phyloP scores from a whole-genome alignment of 2,329 filamentous ascomycete species.

The Sporothrix protearum region DNA sequence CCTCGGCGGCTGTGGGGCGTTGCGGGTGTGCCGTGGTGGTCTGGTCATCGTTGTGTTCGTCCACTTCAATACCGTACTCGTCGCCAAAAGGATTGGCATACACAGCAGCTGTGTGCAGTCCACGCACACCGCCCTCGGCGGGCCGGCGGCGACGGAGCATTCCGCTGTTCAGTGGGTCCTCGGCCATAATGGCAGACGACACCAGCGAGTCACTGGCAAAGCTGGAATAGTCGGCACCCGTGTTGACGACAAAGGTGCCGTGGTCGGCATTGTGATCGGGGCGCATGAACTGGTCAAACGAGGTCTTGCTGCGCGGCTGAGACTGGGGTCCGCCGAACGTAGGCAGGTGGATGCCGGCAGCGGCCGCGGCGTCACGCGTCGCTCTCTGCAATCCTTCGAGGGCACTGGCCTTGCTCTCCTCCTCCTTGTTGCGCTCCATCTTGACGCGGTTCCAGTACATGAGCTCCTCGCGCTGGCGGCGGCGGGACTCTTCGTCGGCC shows the following conservation, averaged over 20 bases:
- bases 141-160: constrained; percentile 49
- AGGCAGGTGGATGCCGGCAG: constrained; percentile 22
- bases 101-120: constrained; percentile 31
- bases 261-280: constrained; percentile 50
- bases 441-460: constrained; percentile 62
- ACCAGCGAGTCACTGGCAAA: constrained; percentile 31
- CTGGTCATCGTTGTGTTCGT: constrained; percentile 29
- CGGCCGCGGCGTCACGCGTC: constrained; percentile 25
- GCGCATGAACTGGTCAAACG: constrained; percentile 59
- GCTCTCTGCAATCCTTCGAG: constrained; percentile 21
- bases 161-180: constrained; percentile 38
- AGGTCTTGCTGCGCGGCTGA: constrained; percentile 31
- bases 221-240: constrained; percentile 43
- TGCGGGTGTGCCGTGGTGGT: background rate
- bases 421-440: constrained; percentile 44
- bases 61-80: constrained; percentile 51
- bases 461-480: constrained; percentile 60
- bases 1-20: background rate
- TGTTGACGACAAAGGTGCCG: constrained; percentile 57
- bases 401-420: constrained; percentile 28
- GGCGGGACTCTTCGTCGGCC: constrained; percentile 59
- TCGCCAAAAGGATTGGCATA: constrained; percentile 60
- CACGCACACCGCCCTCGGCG: constrained; percentile 40
- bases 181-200: constrained; percentile 13
- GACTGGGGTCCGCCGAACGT: constrained; percentile 10